Evolutionary conservation across 805 yeast species (phyloP).

Genomic region (Middelhovenomyces tepae): DNA sequence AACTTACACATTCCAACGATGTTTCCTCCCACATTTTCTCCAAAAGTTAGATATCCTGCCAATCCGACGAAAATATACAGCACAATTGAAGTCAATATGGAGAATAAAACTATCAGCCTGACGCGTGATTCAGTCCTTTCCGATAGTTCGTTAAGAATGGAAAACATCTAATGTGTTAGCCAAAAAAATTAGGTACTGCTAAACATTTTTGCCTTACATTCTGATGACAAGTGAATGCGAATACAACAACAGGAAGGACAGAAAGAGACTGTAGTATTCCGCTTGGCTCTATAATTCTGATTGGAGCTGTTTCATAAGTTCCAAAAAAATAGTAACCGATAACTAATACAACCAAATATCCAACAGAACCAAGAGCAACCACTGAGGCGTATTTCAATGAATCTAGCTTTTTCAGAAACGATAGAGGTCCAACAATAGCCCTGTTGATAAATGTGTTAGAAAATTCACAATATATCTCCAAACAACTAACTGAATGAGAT

Average conservation of each 20-base stretch:
- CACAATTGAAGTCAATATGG: conserved; percentile 51
- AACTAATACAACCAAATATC: conserved; percentile 65
- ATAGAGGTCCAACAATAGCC: conserved; percentile 47
- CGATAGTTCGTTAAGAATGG: conserved; percentile 72
- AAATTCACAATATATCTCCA: too few species aligned
- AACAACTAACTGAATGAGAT: conserved; percentile 15
- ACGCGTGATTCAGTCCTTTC: conserved; percentile 43
- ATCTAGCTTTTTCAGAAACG: conserved; percentile 66
- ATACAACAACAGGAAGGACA: conserved; percentile 83
- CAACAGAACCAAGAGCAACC: conserved; percentile 73
- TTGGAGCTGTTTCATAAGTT: conserved; percentile 39
- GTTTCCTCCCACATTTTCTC: conserved; percentile 69
- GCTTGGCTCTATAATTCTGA: conserved; percentile 41
- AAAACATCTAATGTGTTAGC: conserved; percentile 45
- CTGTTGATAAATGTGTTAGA: too few species aligned
- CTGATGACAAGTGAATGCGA: conserved; percentile 94
- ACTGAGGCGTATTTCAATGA: conserved; percentile 80
- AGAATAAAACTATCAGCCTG: conserved; percentile 38
- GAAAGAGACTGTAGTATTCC: conserved; percentile 41
- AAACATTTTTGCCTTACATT: conserved; percentile 32
- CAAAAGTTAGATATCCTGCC: conserved; percentile 80
- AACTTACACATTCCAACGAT: conserved; percentile 49
- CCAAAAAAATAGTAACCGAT: conserved; percentile 56
- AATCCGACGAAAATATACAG: conserved; percentile 69
- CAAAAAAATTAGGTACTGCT: not conserved